Evolutionary conservation across 1,284 basidiomycete genomes (phyloP), one percentile per base, ranked within the genome.

Genomic region (Marasmius sp.): DNA sequence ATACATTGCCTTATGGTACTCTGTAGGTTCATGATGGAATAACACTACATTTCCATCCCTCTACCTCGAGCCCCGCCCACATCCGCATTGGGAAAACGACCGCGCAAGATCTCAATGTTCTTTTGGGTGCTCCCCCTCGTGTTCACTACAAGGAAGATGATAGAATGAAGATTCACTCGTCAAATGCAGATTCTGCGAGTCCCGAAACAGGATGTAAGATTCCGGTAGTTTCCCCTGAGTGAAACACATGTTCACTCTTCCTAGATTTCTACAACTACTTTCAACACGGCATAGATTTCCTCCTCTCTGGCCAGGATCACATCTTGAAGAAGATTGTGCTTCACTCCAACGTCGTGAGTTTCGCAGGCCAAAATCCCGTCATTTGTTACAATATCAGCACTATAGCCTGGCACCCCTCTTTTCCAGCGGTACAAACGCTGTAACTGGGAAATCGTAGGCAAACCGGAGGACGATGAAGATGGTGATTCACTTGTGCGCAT

Each of bases 261-360:
- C 3, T 63, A 92, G 92, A 94, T 74, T 96, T 95, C 74, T 95
- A 93, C 77, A 95, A 95, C 71, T 96, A 95, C 71, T 94, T 95
- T 67, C 90, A 94, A 68, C 86, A 93, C 69, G 94, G 94, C 1
- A 74, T 96, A 11, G 94, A 96, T 70, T 92, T 95, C 66, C 80
- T 94, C 22, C 80, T 95, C 39, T 89, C 87, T 2, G 88, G 89
- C 18, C 77, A 80, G 16, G 85, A 83, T 0, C 89, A 92, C 69
- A 68, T 83, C 2, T 90, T 95, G n/a, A 85, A 82, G 70, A 96
- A 96, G 81, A 89, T 95, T 51, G 80, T 95, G 27, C 75, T 93
- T 3, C 92, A 96, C 71, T 87, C 93, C 1, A 96, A 95, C 68
- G 85, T 94, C 63, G 94, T 94, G 68, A 71, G 90, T 74, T 51